A percentile compares a stretch with the other conserved stretches of the same genome.
These are phyloP conservation scores for Oryza australiensis DNA, from an alignment of 176 grass and related monocot species.

Conservation along the genomic window DNA sequence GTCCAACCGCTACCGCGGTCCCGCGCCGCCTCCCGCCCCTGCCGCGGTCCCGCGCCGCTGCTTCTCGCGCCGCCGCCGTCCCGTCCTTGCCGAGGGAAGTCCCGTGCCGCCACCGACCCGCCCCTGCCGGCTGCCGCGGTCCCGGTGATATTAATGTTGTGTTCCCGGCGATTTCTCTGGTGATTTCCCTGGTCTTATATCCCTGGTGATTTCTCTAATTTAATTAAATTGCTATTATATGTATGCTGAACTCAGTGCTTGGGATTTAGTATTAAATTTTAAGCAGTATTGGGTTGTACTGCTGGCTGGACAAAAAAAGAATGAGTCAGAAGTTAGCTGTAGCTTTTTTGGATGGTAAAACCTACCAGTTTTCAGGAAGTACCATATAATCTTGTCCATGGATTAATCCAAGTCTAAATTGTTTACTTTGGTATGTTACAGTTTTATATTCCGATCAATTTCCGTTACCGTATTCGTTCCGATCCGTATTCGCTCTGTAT, in stretches of 20 bases:
- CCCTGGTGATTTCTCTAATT: slow-evolving; percentile 7
- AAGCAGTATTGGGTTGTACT: background rate
- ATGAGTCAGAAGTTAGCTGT: background rate
- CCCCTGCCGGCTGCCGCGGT: too few relatives aligned
- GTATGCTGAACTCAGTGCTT: background rate
- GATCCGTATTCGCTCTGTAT: too few relatives aligned
- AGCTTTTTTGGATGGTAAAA: slow-evolving; percentile 9
- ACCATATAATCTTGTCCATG: background rate
- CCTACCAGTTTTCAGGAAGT: slow-evolving; percentile 6
- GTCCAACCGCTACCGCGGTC: too few relatives aligned
- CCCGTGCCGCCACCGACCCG: too few relatives aligned
- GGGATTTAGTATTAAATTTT: background rate
- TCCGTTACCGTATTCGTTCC: too few relatives aligned
- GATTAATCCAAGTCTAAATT: slow-evolving; percentile 20
- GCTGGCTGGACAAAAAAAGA: background rate
- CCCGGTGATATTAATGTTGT: too few relatives aligned
- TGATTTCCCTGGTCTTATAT: slow-evolving; percentile 11
- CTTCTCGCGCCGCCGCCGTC: too few relatives aligned
- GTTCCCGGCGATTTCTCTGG: too few relatives aligned
- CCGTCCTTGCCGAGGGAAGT: too few relatives aligned
- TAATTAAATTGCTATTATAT: background rate
- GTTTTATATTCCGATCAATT: too few relatives aligned
- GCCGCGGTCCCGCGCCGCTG: too few relatives aligned
- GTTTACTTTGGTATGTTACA: background rate
- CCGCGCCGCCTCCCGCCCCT: too few relatives aligned